Evolutionary conservation across 140 eudicot genomes (phyloP), one percentile per base, ranked within the genome.

Genomic region (Ambrosia hybrid): DNA sequence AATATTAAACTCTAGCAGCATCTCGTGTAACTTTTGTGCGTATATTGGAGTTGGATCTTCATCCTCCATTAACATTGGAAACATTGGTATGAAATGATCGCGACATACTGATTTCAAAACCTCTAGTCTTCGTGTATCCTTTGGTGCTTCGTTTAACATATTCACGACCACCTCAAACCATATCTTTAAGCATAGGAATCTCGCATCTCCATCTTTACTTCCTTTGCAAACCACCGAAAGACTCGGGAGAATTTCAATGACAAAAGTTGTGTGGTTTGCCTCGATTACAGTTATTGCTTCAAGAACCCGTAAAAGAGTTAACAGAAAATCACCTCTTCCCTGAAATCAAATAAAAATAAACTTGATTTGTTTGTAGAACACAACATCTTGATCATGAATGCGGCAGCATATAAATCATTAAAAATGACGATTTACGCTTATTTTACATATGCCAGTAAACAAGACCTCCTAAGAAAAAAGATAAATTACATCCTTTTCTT

Each of bases 11-110:
- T 93, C 94, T 51, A 86, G 67, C 58, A 93, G 85, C 96, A 88
- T 94, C 65, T 87, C 85, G 45, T 76, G 90, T 51, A 94, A 90
- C 52, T 94, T 90, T 77, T 94, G 90, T 15, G 99, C 96, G 17
- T 87, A 94, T 45, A 88, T 84, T 0, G 99, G 99, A 65, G 87
- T 94, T 9, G 97, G 99, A 72, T 94, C 99, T 79, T 90, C 99
- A 77, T 94, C 99, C 73, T 90, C 90, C 72, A 90, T 84, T 62
- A 90, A 76, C 59, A 76, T 83, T 4, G 99, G 99, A 71, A 88
- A 88, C 60, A 94, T 83, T 53, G 99, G 97, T 59, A 90, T 82
- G 70, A 94, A 90, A 73, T 83, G 75, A 38, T 74, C 48, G 70
- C 67, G 68, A 6, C 96, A 84, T 69, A 91, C 70, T 17, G 87